A percentile compares a stretch with the other conserved stretches of the same genome.
Evolutionary conservation across 176 grass and related monocot genomes (phyloP).

Genomic region (Tuctoria greenei): DNA sequence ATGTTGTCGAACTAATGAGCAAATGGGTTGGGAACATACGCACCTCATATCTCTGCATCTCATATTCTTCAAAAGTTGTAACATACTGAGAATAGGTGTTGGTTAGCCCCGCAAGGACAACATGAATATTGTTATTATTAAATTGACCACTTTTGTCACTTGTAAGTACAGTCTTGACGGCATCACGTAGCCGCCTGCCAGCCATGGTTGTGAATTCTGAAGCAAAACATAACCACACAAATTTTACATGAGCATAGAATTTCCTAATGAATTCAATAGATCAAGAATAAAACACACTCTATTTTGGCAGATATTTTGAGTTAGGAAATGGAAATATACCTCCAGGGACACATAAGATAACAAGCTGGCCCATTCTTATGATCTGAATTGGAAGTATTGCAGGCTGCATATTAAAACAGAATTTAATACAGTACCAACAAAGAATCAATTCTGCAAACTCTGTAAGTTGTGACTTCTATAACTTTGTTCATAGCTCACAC

Average conservation of each 20-base stretch:
- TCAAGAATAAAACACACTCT: constrained; percentile 24
- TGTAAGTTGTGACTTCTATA: constrained; percentile 5
- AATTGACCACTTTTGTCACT: constrained; percentile 59
- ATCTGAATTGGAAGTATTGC: constrained; percentile 94
- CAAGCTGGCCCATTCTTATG: constrained; percentile 77
- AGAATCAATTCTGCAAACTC: constrained; percentile 3
- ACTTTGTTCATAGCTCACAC: constrained; percentile 10
- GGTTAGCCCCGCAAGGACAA: constrained; percentile 87
- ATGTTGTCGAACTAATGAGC: background rate
- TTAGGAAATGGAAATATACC: constrained; percentile 49
- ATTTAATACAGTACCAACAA: constrained; percentile 27
- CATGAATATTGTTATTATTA: constrained; percentile 59
- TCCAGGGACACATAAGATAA: constrained; percentile 96
- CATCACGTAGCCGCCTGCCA: constrained; percentile 78
- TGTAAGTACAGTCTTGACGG: constrained; percentile 69
- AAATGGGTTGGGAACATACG: constrained; percentile 4
- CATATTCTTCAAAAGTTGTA: constrained; percentile 88
- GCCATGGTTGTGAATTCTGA: constrained; percentile 99
- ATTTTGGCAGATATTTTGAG: constrained; percentile 22
- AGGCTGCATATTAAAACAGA: constrained; percentile 57
- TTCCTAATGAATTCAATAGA: constrained; percentile 1
- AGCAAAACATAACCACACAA: constrained; percentile 23
- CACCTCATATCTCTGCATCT: constrained; percentile 99
- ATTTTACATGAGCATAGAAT: constrained; percentile 18
- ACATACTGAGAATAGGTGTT: constrained; percentile 96